Evolutionary conservation across 768 basidiomycete species (phyloP).

Genomic region (Suillus subluteus): DNA sequence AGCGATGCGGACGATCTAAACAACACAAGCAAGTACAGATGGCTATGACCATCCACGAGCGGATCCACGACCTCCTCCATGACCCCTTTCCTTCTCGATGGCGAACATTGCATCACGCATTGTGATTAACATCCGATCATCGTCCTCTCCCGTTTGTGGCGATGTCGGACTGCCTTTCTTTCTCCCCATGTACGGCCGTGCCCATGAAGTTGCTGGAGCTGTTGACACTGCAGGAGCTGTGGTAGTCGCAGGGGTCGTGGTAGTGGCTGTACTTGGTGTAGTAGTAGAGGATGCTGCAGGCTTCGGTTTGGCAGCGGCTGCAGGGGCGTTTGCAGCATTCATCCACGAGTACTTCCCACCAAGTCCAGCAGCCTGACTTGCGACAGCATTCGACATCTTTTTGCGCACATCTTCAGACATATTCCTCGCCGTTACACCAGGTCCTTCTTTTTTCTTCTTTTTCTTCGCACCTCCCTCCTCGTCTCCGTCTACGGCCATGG

Average conservation of each 20-base stretch:
- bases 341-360: slow-evolving; percentile 89
- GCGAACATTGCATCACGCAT: slow-evolving; percentile 87
- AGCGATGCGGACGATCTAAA: neutral
- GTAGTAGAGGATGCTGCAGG: slow-evolving; percentile 37
- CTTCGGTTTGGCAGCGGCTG: slow-evolving; percentile 45
- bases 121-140: slow-evolving; percentile 61
- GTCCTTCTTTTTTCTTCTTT: slow-evolving; percentile 80
- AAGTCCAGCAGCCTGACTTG: slow-evolving; percentile 85
- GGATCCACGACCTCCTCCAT: slow-evolving; percentile 80
- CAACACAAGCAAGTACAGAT: neutral
- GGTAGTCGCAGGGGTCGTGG: slow-evolving; percentile 31
- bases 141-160: slow-evolving; percentile 53
- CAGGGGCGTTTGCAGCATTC: slow-evolving; percentile 61
- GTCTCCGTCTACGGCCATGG: slow-evolving; percentile 45
- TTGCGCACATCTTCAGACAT: slow-evolving; percentile 92
- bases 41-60: slow-evolving; percentile 66
- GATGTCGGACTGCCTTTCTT: slow-evolving; percentile 45
- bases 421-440: slow-evolving; percentile 82
- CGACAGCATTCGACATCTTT: slow-evolving; percentile 90
- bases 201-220: slow-evolving; percentile 49
- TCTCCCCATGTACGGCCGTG: slow-evolving; percentile 62
- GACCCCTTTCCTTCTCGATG: slow-evolving; percentile 79
- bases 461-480: slow-evolving; percentile 72
- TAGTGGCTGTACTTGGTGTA: slow-evolving; percentile 30
- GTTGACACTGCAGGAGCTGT: slow-evolving; percentile 37